phyloP scores from a whole-genome alignment of 176 grass and related monocot species.

The Sorghum bicolor region Sorghum_bicolor_NCBIv3 NC_012871.2:68557501-68558000 shows the following conservation, averaged over 20 bases:
- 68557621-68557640: constrained; percentile 23
- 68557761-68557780: neutral
- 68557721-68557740: neutral
- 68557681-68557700: neutral
- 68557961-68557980: too few species aligned
- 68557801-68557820: too few species aligned
- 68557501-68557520: neutral
- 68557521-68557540: constrained; percentile 31
- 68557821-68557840: too few species aligned
- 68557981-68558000: too few species aligned
- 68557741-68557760: neutral
- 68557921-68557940: too few species aligned
- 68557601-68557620: constrained; percentile 26
- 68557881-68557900: too few species aligned
- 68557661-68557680: neutral
- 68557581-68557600: constrained; percentile 25
- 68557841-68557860: too few species aligned
- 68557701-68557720: neutral
- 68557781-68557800: too few species aligned
- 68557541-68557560: constrained; percentile 29
- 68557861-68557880: too few species aligned
- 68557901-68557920: too few species aligned
- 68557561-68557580: constrained; percentile 18
- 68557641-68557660: constrained; percentile 7
- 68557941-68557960: too few species aligned